Conservation (phyloP, 1,284 basidiomycete genomes). For the Xerocomus amazonicus region DNA sequence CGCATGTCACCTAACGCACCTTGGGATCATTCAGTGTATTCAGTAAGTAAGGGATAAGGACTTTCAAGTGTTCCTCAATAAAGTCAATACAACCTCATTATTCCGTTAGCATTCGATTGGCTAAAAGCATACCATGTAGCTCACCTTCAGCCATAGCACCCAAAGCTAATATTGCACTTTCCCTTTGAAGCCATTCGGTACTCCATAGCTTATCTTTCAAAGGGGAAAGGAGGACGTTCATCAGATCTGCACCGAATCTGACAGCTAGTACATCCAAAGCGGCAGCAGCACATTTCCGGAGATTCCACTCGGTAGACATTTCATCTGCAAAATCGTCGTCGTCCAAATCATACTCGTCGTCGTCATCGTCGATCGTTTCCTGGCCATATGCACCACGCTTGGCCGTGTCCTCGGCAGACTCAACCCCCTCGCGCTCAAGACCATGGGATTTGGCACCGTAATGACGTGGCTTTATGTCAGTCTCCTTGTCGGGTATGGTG, state of each 20-base stretch:
- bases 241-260: conserved; percentile 81
- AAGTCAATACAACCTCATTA: conserved; percentile 90
- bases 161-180: conserved; percentile 93
- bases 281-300: conserved; percentile 97
- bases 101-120: conserved; percentile 7
- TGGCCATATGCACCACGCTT: conserved; percentile 68
- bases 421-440: conserved; percentile 65
- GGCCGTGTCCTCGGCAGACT: conserved; percentile 46
- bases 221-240: conserved; percentile 86
- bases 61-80: conserved; percentile 91
- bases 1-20: conserved; percentile 41
- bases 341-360: conserved; percentile 82
- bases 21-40: conserved; percentile 89
- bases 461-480: conserved; percentile 95
- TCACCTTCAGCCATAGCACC: conserved; percentile 97
- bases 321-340: conserved; percentile 96
- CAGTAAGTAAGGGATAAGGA: conserved; percentile 90
- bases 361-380: conserved; percentile 67
- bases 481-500: conserved; percentile 86
- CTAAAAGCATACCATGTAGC: conserved; percentile 18
- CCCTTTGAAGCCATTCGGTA: conserved; percentile 89
- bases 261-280: conserved; percentile 97
- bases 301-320: conserved; percentile 97
- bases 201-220: conserved; percentile 95
- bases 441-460: conserved; percentile 85